These are phyloP conservation scores for Camelina neglecta DNA, from an alignment of 345 rosid species.

Conservation along the genomic window DNA sequence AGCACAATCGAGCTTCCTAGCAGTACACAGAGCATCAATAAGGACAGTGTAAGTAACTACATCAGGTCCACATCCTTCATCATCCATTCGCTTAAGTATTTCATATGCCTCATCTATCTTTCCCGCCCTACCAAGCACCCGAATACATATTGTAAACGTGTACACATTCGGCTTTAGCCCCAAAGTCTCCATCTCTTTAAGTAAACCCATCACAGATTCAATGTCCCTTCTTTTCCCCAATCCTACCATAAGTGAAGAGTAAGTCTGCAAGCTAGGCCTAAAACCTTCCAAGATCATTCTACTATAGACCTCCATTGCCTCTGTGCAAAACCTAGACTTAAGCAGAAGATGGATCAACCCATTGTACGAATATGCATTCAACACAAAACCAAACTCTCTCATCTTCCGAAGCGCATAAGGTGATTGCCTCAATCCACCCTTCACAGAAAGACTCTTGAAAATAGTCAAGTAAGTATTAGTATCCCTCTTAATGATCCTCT, in stretches of 20 bases:
- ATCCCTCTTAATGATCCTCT: constrained; percentile 68
- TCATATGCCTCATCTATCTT: constrained; percentile 68
- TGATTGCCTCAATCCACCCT: constrained; percentile 71
- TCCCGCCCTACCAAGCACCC: constrained; percentile 83
- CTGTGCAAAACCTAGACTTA: constrained; percentile 61
- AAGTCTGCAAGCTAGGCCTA: constrained; percentile 93
- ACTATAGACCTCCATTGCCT: constrained; percentile 71
- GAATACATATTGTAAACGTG: constrained; percentile 90
- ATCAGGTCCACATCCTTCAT: constrained; percentile 86
- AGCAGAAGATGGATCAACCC: constrained; percentile 83
- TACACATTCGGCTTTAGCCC: constrained; percentile 87
- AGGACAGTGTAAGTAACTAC: constrained; percentile 89
- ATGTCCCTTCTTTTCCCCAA: constrained; percentile 81
- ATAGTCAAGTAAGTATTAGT: constrained; percentile 61
- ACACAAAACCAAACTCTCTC: constrained; percentile 64
- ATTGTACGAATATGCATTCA: constrained; percentile 79
- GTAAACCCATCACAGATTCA: constrained; percentile 67
- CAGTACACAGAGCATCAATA: constrained; percentile 83
- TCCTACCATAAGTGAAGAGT: constrained; percentile 91
- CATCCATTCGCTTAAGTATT: constrained; percentile 84
- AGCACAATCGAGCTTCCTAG: constrained; percentile 67
- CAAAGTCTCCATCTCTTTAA: constrained; percentile 80
- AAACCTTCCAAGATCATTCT: constrained; percentile 80
- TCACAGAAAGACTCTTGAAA: constrained; percentile 60
- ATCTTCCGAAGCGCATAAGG: constrained; percentile 62